A percentile compares a stretch with the other conserved stretches of the same genome.
phyloP scores from a whole-genome alignment of 2,329 filamentous ascomycete genomes.

The Neonectria coccinea region DNA sequence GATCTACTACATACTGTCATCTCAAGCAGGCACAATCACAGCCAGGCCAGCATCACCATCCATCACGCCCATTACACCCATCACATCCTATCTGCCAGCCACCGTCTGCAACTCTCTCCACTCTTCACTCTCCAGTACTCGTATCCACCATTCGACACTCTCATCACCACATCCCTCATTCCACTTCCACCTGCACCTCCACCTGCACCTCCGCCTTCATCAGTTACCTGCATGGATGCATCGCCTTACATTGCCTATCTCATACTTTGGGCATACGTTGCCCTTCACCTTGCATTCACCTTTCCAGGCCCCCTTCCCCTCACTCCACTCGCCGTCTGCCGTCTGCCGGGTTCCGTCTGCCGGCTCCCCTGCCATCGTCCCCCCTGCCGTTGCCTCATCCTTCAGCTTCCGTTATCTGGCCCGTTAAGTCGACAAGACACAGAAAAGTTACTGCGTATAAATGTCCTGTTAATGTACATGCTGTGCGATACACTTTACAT shows the following conservation, averaged over 20 bases:
- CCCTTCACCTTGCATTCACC: background rate
- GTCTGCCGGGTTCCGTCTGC: constrained; percentile 5
- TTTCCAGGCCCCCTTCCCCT: background rate
- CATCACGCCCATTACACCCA: background rate
- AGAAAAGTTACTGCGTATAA: background rate
- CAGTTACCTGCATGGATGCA: constrained; percentile 10
- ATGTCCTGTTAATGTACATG: background rate
- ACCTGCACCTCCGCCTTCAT: background rate
- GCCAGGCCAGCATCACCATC: background rate
- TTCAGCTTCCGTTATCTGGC: constrained; percentile 10
- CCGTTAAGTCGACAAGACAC: constrained; percentile 12
- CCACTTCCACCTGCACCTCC: background rate
- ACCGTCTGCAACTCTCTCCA: background rate
- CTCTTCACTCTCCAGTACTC: background rate
- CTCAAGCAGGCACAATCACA: background rate
- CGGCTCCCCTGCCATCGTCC: background rate
- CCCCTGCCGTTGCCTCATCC: constrained; percentile 2
- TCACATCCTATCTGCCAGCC: background rate
- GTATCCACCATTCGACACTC: constrained; percentile 1
- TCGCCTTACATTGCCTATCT: constrained; percentile 15
- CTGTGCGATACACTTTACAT: constrained; percentile 16
- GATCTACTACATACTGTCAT: background rate
- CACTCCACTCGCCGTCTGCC: constrained; percentile 9
- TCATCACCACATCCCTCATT: constrained; percentile 9
- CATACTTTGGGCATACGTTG: constrained; percentile 10